Evolutionary conservation across 78 protist species (phyloP), one percentile per base, ranked within the genome.

Genomic region (Carpediemonas membranifera): DNA sequence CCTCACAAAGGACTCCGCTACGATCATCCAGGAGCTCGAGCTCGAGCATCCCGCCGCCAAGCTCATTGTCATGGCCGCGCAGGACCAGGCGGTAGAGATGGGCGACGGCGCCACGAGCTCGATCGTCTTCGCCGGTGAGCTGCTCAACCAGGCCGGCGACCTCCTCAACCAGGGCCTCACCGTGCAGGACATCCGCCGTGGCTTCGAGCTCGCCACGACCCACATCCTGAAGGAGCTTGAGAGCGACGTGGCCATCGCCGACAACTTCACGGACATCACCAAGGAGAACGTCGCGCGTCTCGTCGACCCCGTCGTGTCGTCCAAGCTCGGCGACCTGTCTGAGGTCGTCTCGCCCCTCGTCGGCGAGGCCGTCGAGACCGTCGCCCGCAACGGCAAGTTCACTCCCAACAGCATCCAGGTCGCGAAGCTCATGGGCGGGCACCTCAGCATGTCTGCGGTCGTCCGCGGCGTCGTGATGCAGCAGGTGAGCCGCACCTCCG

Each of bases 1-100:
- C 75, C 91, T 94, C 41, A 94, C 99, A 0, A 90, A 82, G 76
- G 99, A 96, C 70, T 92, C 98, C 13, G 97, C 98, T 13, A 93
- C 98, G n/a, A 92, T 96, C 59, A 62, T 94, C 19, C 44, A 65
- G n/a, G 98, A 96, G 69, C 71, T 94, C 24, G 96, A 92, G 54
- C 82, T 90, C 31, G 58, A 72, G 27, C 99, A 96, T 77, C 99
- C 99, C 2, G 99, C 99, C 3, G 98, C 99, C 50, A 93, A 90
- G 80, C 67, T 96, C 65, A 50, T 91, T 28, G 96, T 89, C 14
- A 18, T 87, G 33, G 95, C 98, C 19, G 62, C 98, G 18, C 74
- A 89, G 75, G 77, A 82, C 75, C 98, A 92, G 80, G 91, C 90
- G 66, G 63, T 72, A 41, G 97, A 91, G 78, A 53, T 84, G 28